A percentile compares a stretch with the other conserved stretches of the same genome.
phyloP scores from a whole-genome alignment of 352 stramenopile genomes.

The Phytopythium ostracodes region DNA sequence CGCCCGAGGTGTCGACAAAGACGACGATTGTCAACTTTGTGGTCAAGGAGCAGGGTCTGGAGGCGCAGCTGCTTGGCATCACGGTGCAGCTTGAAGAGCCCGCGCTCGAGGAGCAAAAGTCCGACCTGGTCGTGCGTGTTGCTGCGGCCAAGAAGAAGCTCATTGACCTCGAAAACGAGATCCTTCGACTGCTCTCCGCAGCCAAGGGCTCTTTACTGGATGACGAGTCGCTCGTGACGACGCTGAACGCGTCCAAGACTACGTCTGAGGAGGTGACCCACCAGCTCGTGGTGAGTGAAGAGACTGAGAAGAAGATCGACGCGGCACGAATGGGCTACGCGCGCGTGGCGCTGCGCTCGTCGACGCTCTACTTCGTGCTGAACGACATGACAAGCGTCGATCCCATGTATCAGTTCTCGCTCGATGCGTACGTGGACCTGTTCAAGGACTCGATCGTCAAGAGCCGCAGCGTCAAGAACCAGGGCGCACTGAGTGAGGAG shows the following conservation, averaged over 20 bases:
- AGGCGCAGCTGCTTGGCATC: slow-evolving; percentile 92
- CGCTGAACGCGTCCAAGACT: slow-evolving; percentile 93
- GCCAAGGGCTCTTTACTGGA: slow-evolving; percentile 93
- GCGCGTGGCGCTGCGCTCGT: slow-evolving; percentile 89
- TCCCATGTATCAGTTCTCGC: slow-evolving; percentile 97
- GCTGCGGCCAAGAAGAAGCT: slow-evolving; percentile 94
- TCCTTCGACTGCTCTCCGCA: slow-evolving; percentile 89
- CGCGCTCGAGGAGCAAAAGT: slow-evolving; percentile 93
- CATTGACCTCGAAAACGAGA: slow-evolving; percentile 95
- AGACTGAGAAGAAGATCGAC: slow-evolving; percentile 96
- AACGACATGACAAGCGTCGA: slow-evolving; percentile 95
- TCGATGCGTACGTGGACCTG: slow-evolving; percentile 93
- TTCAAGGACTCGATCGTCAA: slow-evolving; percentile 94
- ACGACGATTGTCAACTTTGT: slow-evolving; percentile 96
- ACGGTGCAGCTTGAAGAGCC: slow-evolving; percentile 94
- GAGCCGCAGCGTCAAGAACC: slow-evolving; percentile 76
- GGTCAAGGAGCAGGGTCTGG: slow-evolving; percentile 93
- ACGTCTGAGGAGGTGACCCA: slow-evolving; percentile 93
- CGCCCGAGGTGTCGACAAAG: slow-evolving; percentile 94
- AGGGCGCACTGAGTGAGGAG: slow-evolving; percentile 75
- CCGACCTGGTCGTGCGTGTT: slow-evolving; percentile 87
- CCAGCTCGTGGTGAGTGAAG: slow-evolving; percentile 91
- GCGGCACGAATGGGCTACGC: slow-evolving; percentile 91
- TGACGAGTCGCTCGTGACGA: slow-evolving; percentile 93
- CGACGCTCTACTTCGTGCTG: slow-evolving; percentile 95